Evolutionary conservation across 768 basidiomycete species (phyloP).

Genomic region (Auricularia cornea): DNA sequence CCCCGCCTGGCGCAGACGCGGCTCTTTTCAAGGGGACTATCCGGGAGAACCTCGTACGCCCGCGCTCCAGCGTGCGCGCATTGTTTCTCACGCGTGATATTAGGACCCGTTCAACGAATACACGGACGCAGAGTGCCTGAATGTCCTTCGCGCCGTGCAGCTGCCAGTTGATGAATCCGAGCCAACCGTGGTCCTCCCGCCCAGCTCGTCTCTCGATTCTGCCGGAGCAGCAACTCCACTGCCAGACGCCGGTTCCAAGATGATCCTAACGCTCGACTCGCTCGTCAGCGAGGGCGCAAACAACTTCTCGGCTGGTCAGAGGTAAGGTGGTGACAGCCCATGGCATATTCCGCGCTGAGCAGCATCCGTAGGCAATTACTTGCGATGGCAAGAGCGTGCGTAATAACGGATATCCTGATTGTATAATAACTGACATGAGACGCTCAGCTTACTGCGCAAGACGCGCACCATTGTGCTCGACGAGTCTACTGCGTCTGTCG

Average conservation of each 20-base stretch:
- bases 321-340: conserved; percentile 19
- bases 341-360: too few species aligned
- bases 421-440: too few species aligned
- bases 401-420: conserved; percentile 38
- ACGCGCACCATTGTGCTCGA: conserved; percentile 20
- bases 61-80: too few species aligned
- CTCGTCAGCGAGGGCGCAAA: conserved; percentile 32
- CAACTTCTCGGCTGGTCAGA: conserved; percentile 36
- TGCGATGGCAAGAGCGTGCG: conserved; percentile 17
- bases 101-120: conserved; percentile 12
- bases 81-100: too few species aligned
- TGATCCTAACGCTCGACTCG: conserved; percentile 14
- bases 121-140: conserved; percentile 52
- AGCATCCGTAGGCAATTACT: conserved; percentile 20
- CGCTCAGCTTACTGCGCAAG: conserved; percentile 11
- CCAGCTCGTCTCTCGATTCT: background rate
- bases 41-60: background rate
- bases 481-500: conserved; percentile 7
- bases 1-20: background rate
- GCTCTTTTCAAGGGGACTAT: conserved; percentile 5
- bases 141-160: conserved; percentile 36
- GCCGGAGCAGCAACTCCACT: background rate
- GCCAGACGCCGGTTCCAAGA: background rate
- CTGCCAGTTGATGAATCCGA: conserved; percentile 8
- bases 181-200: conserved; percentile 30